Base-by-base conservation (phyloP, 225 moss, liverwort and hornwort genomes). In the Sphagnum tenellum region DNA sequence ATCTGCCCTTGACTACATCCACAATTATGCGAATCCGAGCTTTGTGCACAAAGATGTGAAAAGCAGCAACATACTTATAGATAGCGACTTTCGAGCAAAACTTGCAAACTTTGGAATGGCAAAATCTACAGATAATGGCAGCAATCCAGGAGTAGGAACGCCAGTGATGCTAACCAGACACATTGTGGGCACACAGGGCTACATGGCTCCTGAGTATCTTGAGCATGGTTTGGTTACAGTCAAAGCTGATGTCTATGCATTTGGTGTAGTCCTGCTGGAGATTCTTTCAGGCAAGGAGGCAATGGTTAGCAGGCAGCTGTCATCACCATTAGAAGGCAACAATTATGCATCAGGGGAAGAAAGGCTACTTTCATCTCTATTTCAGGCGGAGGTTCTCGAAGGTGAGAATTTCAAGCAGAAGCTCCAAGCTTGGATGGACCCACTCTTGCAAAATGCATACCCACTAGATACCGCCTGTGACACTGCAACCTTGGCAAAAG, bases 21-120 rank as follows among this genome's bases (percentile, higher is more conserved):
- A 74, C 46, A 68, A 74, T 56, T 68, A 74, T 48, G 68, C 74
- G 12, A 74, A 74, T 54, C 45, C 74, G 5, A 68, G 68, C 46
- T 74, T 68, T 59, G 74, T 74, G n/a, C 74, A 74, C 50, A 68
- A 68, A 10, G 74, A 74, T 68, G 74, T 74, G 44, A 74, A 74
- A 63, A 74, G 68, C 2, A 68, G 68, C 69, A 74, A 74, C 62
- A 74, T 74, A 55, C 57, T 74, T 8, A 57, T 74, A 9, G 74
- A 74, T 46, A 45, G 64, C 10, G 63, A 49, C 51, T 74, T 74
- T 50, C 54, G 74, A 58, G 74, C 74, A 12, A 74, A 74, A 56
- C 68, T 74, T 45, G 74, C 74, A 51, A 68, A 74, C 64, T 74
- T 74, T 50, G 74, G 74, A 29, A 50, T 74, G 64, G 74, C 74